These are phyloP conservation scores for Exophiala oligosperma DNA, from an alignment of 2,329 filamentous ascomycete species.

Conservation along the genomic window DNA sequence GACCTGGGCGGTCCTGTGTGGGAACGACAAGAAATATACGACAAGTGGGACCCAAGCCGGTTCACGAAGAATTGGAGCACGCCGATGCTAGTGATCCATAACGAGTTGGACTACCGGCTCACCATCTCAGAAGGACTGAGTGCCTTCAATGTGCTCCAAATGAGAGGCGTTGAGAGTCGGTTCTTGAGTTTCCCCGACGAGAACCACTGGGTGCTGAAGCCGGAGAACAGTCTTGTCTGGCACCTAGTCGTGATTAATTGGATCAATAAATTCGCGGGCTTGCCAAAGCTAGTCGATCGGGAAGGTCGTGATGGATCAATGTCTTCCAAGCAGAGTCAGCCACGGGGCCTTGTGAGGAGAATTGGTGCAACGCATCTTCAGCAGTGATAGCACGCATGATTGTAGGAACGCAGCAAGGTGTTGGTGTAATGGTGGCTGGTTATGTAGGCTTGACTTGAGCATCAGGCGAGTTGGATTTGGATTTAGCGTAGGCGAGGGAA, in stretches of 20 bases:
- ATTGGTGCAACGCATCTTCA: conserved; percentile 12
- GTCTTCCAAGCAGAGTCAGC: conserved; percentile 18
- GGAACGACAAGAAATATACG: conserved; percentile 53
- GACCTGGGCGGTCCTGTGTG: conserved; percentile 54
- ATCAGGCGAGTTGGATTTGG: not conserved
- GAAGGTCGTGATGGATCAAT: conserved; percentile 28
- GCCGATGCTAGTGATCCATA: conserved; percentile 87
- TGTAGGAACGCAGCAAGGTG: not conserved
- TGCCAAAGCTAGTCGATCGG: conserved; percentile 46
- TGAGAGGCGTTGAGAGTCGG: conserved; percentile 70
- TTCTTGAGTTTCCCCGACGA: conserved; percentile 81
- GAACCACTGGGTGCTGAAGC: conserved; percentile 82
- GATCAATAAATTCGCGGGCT: conserved; percentile 62
- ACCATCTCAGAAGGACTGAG: conserved; percentile 81
- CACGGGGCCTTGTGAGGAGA: not conserved
- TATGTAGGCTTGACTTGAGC: not conserved
- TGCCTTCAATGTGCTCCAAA: conserved; percentile 83
- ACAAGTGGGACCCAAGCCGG: conserved; percentile 58
- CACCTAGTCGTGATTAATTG: conserved; percentile 81
- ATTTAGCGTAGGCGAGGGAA: too few species aligned
- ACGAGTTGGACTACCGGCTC: conserved; percentile 83
- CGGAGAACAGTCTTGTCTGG: conserved; percentile 89
- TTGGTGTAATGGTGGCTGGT: not conserved
- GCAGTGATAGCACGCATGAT: conserved; percentile 9
- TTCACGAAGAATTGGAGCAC: conserved; percentile 73